phyloP scores from a whole-genome alignment of 306 rosid genomes.

The Begonia fuchsioides region DNA sequence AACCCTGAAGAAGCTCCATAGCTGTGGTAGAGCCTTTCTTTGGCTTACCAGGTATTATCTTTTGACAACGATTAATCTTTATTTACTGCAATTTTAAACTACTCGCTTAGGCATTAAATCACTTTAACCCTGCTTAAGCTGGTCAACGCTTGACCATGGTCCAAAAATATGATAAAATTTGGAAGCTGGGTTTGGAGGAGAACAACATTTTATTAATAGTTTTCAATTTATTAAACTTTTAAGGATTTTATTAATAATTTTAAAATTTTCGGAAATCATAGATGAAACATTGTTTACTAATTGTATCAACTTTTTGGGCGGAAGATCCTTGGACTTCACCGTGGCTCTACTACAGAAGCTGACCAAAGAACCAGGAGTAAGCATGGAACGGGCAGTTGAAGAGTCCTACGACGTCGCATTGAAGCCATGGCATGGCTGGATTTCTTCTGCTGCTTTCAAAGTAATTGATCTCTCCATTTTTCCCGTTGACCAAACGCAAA shows the following conservation, averaged over 20 bases:
- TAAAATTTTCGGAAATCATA: no score
- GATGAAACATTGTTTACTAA: neutral
- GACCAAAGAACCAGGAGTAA: constrained; percentile 33
- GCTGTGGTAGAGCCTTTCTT: neutral
- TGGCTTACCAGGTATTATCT: neutral
- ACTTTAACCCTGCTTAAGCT: no score
- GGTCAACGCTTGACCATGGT: no score
- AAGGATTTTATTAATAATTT: no score
- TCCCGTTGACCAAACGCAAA: no score
- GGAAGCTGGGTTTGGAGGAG: no score
- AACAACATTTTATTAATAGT: no score
- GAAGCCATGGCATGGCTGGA: constrained; percentile 94
- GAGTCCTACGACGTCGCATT: constrained; percentile 56
- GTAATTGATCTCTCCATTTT: constrained; percentile 16
- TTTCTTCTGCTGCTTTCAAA: constrained; percentile 79
- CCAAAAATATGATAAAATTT: no score
- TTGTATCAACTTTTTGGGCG: neutral
- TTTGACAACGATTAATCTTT: no score
- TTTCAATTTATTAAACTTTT: no score
- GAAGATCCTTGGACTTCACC: constrained; percentile 69
- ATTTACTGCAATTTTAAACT: no score
- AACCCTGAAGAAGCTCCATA: constrained; percentile 23
- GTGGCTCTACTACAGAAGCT: constrained; percentile 34
- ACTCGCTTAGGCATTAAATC: no score
- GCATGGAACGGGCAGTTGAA: constrained; percentile 60